Percentiles rank a stretch among this genome's conserved stretches.
phyloP scores from a whole-genome alignment of 2,329 filamentous ascomycete genomes.

The Hypocrella siamensis region DNA sequence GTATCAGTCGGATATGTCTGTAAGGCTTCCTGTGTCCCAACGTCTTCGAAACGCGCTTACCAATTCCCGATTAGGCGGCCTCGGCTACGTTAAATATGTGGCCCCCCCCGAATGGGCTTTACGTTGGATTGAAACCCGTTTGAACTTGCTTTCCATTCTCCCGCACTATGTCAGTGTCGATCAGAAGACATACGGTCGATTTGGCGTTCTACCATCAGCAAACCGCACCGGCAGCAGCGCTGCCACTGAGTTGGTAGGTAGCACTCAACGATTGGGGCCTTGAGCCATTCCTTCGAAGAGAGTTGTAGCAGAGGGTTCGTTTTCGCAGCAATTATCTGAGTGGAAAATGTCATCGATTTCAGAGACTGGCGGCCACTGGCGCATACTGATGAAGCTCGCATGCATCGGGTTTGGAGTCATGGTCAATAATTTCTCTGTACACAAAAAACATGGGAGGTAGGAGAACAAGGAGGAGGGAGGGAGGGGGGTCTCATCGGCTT shows the following conservation, averaged over 20 bases:
- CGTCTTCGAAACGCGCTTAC: background rate
- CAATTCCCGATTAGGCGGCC: conserved; percentile 41
- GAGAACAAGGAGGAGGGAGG: no score
- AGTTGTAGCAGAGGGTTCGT: no score
- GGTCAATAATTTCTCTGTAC: no score
- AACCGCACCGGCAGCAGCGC: conserved; percentile 23
- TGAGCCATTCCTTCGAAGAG: no score
- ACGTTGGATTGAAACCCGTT: conserved; percentile 74
- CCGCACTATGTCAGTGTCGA: conserved; percentile 91
- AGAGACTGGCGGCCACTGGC: no score
- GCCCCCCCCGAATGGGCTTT: conserved; percentile 80
- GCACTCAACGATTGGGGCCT: conserved; percentile 52
- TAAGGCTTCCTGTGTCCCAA: conserved; percentile 38
- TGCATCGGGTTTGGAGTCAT: no score
- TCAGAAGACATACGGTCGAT: conserved; percentile 88
- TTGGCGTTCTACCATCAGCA: conserved; percentile 64
- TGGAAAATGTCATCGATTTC: no score
- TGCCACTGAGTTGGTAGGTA: conserved; percentile 43
- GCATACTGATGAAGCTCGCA: no score
- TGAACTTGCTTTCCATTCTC: conserved; percentile 69
- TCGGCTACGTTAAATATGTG: conserved; percentile 79
- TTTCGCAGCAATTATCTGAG: no score
- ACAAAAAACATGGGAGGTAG: no score
- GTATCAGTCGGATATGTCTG: conserved; percentile 76
- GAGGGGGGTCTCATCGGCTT: no score